Percentiles rank a stretch among this genome's conserved stretches.
These are phyloP conservation scores for Lentinula novae-zelandiae DNA, from an alignment of 1,284 basidiomycete genomes.

Conservation along the genomic window DNA sequence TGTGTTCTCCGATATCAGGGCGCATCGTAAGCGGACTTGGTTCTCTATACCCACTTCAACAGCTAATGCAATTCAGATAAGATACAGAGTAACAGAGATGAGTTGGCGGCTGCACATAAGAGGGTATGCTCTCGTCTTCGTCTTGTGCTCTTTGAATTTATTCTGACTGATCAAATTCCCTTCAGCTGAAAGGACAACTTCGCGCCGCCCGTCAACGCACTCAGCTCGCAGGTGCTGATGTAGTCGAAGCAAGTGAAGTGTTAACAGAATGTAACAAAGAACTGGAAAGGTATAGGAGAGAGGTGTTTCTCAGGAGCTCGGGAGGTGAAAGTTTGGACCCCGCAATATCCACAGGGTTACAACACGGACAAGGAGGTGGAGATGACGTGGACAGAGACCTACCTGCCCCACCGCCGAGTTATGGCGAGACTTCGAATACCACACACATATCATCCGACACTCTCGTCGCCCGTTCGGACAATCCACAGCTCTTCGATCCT, in stretches of 20 bases:
- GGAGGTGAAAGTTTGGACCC: neutral
- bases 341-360: neutral
- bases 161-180: neutral
- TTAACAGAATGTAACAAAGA: conserved; percentile 28
- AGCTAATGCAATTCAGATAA: conserved; percentile 25
- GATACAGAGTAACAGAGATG: conserved; percentile 24
- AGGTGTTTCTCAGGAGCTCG: conserved; percentile 30
- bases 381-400: neutral
- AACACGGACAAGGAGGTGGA: neutral
- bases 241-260: conserved; percentile 28
- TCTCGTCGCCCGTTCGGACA: neutral
- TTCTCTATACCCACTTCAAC: too few species aligned
- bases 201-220: conserved; percentile 27
- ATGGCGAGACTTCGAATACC: conserved; percentile 1
- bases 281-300: conserved; percentile 30
- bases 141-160: neutral
- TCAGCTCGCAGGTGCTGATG: conserved; percentile 28
- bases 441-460: neutral
- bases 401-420: neutral
- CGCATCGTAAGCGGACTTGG: conserved; percentile 28
- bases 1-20: conserved; percentile 35
- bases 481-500: neutral
- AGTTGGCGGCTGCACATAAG: conserved; percentile 3
- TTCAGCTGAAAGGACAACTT: conserved; percentile 31
- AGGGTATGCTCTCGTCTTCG: neutral